Base-by-base conservation (phyloP, 2,329 filamentous ascomycete genomes). In the Fusarium haematococcum region DNA sequence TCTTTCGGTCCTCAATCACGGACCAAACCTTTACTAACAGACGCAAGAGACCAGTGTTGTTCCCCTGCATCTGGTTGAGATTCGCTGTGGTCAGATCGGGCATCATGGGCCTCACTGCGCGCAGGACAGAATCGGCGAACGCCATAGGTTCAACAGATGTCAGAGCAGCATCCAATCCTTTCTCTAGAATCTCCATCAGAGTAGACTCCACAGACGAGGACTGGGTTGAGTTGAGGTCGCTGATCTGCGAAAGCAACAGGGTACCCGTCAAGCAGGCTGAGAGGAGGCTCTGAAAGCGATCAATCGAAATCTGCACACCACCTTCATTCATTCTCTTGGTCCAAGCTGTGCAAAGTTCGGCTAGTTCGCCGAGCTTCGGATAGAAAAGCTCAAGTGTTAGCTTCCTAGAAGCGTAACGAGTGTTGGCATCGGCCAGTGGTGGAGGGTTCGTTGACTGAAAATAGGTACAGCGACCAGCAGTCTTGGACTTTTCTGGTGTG, bases 331-430 rank as follows among this genome's bases (percentile, higher is more conserved):
- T 73, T 52, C 78, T 85, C 61, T 82, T 84, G 5, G 81, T 82
- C 88, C 88, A 90, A 3, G 85, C 84, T 18, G 83, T 81, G 62
- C 86, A 86, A 43, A 90, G 69, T 13, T 84, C 83, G 23, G 81
- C 78, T 8, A 91, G 75, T 52, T 89, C 87, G 54, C 87, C 85
- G 2, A 90, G 43, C 71, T 89, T 90, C 2, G 88, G 86, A 43
- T 83, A 85, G 32, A 91, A 80, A 1, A 91, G 83, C 72, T 91
- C 89, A 6, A 90, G 80, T 5, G 88, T 82, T 6, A 90, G 80
- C 68, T 87, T 89, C 68, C 84, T 88, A 2, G 86, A 85, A 2
- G 85, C 81, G 76, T 82, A 83, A 41, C 81, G 82, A 35, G 77
- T 81, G 54, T 73, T 80, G 1, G 78, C 62, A 68, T 85, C 82